Percentiles rank a stretch among this genome's conserved stretches.
Evolutionary conservation across 176 grass and related monocot genomes (phyloP).

Genomic region (Oryza meridionalis): DNA sequence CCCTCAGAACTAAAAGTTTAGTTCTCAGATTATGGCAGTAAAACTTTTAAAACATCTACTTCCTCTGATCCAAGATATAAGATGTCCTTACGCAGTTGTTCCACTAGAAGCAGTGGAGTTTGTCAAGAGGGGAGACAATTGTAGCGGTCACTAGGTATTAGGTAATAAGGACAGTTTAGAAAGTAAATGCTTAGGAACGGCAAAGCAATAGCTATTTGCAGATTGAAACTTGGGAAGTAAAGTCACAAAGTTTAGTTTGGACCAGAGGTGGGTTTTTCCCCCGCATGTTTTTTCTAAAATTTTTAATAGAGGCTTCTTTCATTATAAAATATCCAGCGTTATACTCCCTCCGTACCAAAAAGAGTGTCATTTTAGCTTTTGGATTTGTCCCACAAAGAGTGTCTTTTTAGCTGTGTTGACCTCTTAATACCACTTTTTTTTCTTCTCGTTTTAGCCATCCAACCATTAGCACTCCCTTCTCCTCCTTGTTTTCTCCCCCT

Average conservation of each 20-base stretch:
- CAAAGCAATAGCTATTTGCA: neutral
- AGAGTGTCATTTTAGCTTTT: too few species aligned
- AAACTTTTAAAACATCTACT: too few species aligned
- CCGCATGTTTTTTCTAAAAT: neutral
- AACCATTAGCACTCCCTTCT: too few species aligned
- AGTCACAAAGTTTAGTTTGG: neutral
- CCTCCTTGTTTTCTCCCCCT: too few species aligned
- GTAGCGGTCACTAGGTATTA: neutral
- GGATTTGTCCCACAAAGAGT: too few species aligned
- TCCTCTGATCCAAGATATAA: too few species aligned
- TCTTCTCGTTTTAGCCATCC: too few species aligned
- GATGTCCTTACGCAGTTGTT: neutral
- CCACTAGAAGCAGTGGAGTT: neutral
- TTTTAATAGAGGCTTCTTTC: constrained; percentile 3
- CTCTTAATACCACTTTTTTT: too few species aligned
- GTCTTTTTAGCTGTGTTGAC: too few species aligned
- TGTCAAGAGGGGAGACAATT: neutral
- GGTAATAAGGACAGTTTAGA: constrained; percentile 14
- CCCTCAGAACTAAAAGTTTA: neutral
- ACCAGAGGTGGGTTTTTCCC: neutral
- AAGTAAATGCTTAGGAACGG: neutral
- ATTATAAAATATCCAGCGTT: neutral
- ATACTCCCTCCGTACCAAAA: too few species aligned
- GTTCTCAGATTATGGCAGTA: neutral
- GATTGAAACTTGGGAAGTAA: neutral